Evolutionary conservation across 208 protist species (phyloP).

Genomic region (Leishmania guyanensis): DNA sequence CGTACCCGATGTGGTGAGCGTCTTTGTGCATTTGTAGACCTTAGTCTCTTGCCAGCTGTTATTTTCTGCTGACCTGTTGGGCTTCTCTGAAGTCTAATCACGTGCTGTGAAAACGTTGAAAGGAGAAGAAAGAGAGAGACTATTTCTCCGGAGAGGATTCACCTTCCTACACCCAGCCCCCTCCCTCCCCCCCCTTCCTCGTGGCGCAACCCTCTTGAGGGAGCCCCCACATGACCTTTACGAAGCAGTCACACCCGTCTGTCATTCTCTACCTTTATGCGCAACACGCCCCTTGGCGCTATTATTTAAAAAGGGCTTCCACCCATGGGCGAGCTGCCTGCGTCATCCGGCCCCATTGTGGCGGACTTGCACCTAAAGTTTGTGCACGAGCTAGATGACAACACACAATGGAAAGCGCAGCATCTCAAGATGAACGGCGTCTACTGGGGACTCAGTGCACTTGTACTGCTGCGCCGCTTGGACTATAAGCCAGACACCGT

Average conservation of each 20-base stretch:
- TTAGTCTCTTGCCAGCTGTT: not conserved
- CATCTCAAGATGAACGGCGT: conserved; percentile 97
- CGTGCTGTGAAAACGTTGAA: not conserved
- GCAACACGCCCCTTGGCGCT: not conserved
- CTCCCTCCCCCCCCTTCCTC: not conserved
- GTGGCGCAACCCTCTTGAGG: too few species aligned
- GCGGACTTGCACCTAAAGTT: conserved; percentile 79
- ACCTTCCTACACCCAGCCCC: not conserved
- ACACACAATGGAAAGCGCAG: conserved; percentile 93
- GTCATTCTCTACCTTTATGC: not conserved
- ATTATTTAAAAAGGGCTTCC: not conserved
- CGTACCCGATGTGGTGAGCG: not conserved
- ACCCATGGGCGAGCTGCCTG: not conserved
- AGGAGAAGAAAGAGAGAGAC: not conserved
- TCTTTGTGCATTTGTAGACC: not conserved
- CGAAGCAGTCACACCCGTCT: not conserved
- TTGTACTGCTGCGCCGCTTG: conserved; percentile 67
- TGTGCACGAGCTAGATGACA: conserved; percentile 74
- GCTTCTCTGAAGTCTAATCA: not conserved
- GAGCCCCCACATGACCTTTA: not conserved
- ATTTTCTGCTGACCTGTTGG: not conserved
- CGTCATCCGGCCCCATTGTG: conserved; percentile 25
- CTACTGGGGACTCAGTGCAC: conserved; percentile 96
- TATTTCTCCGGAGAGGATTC: not conserved
- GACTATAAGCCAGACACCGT: conserved; percentile 90